Evolutionary conservation across 2,329 filamentous ascomycete species (phyloP).

Genomic region (Camillea tinctor): DNA sequence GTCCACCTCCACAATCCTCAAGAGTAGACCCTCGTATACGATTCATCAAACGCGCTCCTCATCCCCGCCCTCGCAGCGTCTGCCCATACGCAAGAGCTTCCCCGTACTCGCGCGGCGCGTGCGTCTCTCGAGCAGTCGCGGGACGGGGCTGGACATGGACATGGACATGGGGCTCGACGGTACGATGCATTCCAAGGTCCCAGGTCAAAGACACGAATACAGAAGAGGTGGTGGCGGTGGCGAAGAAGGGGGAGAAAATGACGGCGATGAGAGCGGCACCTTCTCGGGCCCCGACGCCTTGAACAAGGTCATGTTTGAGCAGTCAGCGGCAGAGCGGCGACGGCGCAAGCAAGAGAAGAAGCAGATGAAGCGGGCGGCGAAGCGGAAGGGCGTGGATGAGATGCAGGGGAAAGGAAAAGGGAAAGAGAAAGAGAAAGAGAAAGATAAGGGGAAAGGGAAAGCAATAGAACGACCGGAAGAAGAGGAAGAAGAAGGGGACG

Average conservation of each 20-base stretch:
- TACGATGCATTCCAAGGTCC: slow-evolving; percentile 16
- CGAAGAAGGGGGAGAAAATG: slow-evolving; percentile 5
- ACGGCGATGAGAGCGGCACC: no score
- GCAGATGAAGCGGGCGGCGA: slow-evolving; percentile 15
- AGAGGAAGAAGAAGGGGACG: background rate
- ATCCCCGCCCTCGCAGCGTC: background rate
- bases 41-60: slow-evolving; percentile 3
- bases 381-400: background rate
- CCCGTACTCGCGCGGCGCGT: slow-evolving; percentile 15
- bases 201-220: no score
- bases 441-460: slow-evolving; percentile 18
- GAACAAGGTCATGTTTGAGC: slow-evolving; percentile 18
- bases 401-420: slow-evolving; percentile 15
- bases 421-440: background rate
- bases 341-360: slow-evolving; percentile 25
- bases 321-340: slow-evolving; percentile 21
- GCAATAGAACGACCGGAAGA: slow-evolving; percentile 1
- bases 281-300: slow-evolving; percentile 13
- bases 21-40: background rate
- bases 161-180: slow-evolving; percentile 27
- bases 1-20: no score
- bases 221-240: no score
- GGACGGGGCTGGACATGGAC: background rate
- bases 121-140: slow-evolving; percentile 7
- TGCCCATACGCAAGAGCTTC: slow-evolving; percentile 13